Conservation (phyloP, 768 basidiomycete genomes). For the Amanita molliuscula region DNA sequence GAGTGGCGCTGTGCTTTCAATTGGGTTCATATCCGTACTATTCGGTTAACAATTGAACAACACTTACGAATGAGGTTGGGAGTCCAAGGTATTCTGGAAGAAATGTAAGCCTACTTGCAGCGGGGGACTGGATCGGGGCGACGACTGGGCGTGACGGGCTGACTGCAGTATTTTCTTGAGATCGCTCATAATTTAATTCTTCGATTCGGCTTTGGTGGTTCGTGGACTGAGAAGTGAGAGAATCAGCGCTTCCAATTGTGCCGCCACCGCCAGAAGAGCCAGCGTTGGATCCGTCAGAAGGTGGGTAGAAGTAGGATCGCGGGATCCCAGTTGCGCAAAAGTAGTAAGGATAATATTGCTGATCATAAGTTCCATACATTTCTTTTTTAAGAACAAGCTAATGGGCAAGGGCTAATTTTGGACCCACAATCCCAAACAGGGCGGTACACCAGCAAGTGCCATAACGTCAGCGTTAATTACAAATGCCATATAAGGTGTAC, state of each 20-base stretch:
- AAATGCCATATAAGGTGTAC: background rate
- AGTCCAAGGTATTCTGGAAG: background rate
- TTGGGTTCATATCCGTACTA: background rate
- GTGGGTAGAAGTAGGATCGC: background rate
- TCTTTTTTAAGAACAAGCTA: background rate
- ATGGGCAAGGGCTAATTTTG: constrained; percentile 3
- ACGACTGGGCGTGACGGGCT: background rate
- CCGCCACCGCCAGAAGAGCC: constrained; percentile 5
- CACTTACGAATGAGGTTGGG: background rate
- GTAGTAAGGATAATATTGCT: background rate
- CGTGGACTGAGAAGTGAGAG: background rate
- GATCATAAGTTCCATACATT: background rate
- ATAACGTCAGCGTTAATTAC: background rate
- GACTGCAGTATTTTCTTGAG: constrained; percentile 2
- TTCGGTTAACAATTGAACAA: background rate
- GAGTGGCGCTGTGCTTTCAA: constrained; percentile 4
- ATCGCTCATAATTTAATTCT: background rate
- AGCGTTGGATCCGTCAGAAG: background rate
- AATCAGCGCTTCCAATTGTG: background rate
- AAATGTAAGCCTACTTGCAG: background rate
- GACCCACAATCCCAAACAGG: background rate
- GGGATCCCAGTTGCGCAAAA: background rate
- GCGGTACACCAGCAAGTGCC: background rate
- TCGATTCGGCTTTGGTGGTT: background rate
- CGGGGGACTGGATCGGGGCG: background rate